Conservation (phyloP, 2,329 filamentous ascomycete species). For the Epichloe sylvatica region DNA sequence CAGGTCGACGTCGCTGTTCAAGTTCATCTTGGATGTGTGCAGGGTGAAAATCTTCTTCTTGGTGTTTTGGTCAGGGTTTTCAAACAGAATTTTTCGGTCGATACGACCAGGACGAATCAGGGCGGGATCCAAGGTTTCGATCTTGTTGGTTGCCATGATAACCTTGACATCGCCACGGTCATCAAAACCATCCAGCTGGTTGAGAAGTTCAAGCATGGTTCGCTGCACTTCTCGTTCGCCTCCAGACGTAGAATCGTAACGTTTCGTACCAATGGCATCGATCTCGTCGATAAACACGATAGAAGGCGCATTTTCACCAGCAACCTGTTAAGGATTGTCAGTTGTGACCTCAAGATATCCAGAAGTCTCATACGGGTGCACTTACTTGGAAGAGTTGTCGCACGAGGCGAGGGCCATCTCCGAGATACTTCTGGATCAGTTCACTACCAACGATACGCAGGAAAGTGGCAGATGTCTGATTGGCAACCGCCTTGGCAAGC, state of each 20-base stretch:
- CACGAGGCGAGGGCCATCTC: slow-evolving; percentile 86
- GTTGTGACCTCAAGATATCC: neutral
- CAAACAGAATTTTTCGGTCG: slow-evolving; percentile 83
- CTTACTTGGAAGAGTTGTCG: slow-evolving; percentile 82
- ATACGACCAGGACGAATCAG: slow-evolving; percentile 95
- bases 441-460: slow-evolving; percentile 93
- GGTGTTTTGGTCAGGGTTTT: slow-evolving; percentile 66
- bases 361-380: neutral
- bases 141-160: slow-evolving; percentile 99
- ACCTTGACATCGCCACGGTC: slow-evolving; percentile 98
- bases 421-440: slow-evolving; percentile 96
- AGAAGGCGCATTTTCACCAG: slow-evolving; percentile 86
- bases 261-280: slow-evolving; percentile 96
- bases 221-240: slow-evolving; percentile 95
- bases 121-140: slow-evolving; percentile 90
- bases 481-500: slow-evolving; percentile 91
- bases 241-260: slow-evolving; percentile 92
- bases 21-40: slow-evolving; percentile 96
- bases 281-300: slow-evolving; percentile 99
- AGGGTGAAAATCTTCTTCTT: slow-evolving; percentile 96
- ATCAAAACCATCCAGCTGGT: slow-evolving; percentile 97
- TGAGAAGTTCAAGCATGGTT: slow-evolving; percentile 95
- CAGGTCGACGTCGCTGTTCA: slow-evolving; percentile 91
- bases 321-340: slow-evolving; percentile 41
- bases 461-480: slow-evolving; percentile 98